These are phyloP conservation scores for Xanthoconium purpureum DNA, from an alignment of 768 basidiomycete species.

Conservation along the genomic window DNA sequence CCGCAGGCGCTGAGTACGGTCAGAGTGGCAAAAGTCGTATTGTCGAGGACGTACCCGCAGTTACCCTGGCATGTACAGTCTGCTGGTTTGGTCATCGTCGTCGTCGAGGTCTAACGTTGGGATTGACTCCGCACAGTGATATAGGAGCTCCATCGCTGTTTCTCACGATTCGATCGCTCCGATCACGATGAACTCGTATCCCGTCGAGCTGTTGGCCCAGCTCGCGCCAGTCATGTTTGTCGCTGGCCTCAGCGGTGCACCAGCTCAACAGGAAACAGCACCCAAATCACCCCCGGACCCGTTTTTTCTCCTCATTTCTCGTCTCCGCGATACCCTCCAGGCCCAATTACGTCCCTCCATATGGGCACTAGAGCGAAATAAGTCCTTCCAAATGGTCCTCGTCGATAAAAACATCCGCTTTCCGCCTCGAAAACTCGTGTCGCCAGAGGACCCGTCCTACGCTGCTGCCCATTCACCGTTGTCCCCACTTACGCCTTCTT, in stretches of 20 bases:
- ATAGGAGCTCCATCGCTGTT: not conserved
- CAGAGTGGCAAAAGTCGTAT: not conserved
- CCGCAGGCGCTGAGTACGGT: conserved; percentile 28
- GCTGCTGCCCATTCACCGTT: conserved; percentile 77
- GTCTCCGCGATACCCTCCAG: conserved; percentile 69
- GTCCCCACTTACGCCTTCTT: conserved; percentile 86
- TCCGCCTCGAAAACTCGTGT: conserved; percentile 77
- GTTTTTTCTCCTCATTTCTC: conserved; percentile 54
- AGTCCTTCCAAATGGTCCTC: conserved; percentile 76
- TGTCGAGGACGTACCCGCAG: conserved; percentile 24
- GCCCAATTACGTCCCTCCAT: conserved; percentile 60
- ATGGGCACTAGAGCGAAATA: conserved; percentile 70
- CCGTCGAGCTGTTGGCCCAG: conserved; percentile 83
- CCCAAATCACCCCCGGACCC: conserved; percentile 38
- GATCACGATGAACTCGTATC: conserved; percentile 83
- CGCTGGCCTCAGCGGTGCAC: conserved; percentile 56
- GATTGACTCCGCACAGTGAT: too few species aligned
- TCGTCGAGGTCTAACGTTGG: too few species aligned
- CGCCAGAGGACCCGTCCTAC: conserved; percentile 56
- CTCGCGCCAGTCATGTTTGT: conserved; percentile 93
- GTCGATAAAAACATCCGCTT: conserved; percentile 84
- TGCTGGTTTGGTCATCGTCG: conserved; percentile 18
- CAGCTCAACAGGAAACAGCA: not conserved
- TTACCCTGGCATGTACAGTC: conserved; percentile 29
- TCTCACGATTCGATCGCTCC: not conserved